Evolutionary conservation across 2,329 filamentous ascomycete genomes (phyloP), one percentile per base, ranked within the genome.

Genomic region (Alternaria rosae): DNA sequence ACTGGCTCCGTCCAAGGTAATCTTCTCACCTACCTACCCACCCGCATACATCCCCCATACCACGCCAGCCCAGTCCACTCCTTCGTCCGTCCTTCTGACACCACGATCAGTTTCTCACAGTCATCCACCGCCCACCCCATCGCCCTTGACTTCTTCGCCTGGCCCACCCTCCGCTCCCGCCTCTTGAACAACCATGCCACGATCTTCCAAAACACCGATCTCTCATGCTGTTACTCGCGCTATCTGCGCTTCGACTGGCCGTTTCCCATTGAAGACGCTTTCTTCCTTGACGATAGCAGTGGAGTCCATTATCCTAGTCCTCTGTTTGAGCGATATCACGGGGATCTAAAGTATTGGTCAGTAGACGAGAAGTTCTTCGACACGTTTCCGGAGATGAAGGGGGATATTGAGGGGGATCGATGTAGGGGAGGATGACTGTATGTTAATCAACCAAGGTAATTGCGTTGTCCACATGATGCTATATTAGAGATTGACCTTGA

Each of bases 121-220:
- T 61, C 74, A 11, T 62, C 67, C 3, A 72, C 64, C 3, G 59
- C 59, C 9, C 75, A 78, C 59, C 75, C 74, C 42, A 66, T 75
- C 11, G 70, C 74, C 12, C 42, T 78, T 48, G 75, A 78, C 57
- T 77, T 77, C 63, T 77, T 77, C 54, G 71, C 76, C 6, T 78
- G 75, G 76, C 76, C 73, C 5, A 71, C 72, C 1, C 67, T 78
- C 6, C 72, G 76, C 52, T 63, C 72, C 50, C 73, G 75, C 52
- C 65, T 78, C 9, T 54, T 78, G 7, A 53, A 62, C 8, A 64
- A 67, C 6, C 72, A 78, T 61, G 9, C 41, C 9, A 54, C 64
- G 2, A 65, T 76, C 23, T 73, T 76, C 67, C 61, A 66, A 17
- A 69, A 54, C 1, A 58, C 58, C 9, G 66, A 67, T 5, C 61